phyloP scores from a whole-genome alignment of 345 rosid genomes.

The Lumnitzera littorea region DNA sequence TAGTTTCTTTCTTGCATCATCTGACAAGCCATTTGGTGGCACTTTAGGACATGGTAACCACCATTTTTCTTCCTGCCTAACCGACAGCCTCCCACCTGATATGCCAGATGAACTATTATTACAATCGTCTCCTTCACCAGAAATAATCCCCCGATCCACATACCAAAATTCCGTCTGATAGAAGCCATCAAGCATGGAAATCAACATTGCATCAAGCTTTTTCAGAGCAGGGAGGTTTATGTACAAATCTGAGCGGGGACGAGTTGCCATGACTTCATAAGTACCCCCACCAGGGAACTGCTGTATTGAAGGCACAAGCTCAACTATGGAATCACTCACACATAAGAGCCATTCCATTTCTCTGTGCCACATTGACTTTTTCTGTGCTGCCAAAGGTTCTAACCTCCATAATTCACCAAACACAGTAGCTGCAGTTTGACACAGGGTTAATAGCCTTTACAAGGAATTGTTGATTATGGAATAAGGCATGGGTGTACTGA shows the following conservation, averaged over 20 bases:
- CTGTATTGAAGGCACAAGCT: constrained; percentile 88
- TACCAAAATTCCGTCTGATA: constrained; percentile 75
- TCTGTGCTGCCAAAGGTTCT: constrained; percentile 74
- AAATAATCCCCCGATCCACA: constrained; percentile 75
- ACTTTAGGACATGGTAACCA: constrained; percentile 88
- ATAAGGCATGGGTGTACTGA: too few species aligned
- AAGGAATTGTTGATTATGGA: too few species aligned
- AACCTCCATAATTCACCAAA: constrained; percentile 96
- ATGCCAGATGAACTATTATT: constrained; percentile 36
- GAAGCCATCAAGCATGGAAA: constrained; percentile 72
- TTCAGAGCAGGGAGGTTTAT: constrained; percentile 91
- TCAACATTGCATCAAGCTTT: constrained; percentile 93
- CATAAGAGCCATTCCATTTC: constrained; percentile 96
- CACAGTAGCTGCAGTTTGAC: constrained; percentile 58
- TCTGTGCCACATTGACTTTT: constrained; percentile 88
- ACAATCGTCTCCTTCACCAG: constrained; percentile 49
- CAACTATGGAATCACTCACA: constrained; percentile 92
- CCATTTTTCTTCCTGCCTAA: constrained; percentile 96
- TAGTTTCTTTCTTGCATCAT: constrained; percentile 66
- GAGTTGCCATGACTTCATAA: constrained; percentile 83
- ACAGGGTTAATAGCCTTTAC: neutral
- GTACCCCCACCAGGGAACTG: constrained; percentile 91
- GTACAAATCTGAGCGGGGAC: constrained; percentile 81
- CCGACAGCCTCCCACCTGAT: constrained; percentile 52
- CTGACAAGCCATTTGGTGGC: constrained; percentile 66